phyloP scores from a whole-genome alignment of 495 filamentous ascomycete species.

The Aspergillus leporis region DNA sequence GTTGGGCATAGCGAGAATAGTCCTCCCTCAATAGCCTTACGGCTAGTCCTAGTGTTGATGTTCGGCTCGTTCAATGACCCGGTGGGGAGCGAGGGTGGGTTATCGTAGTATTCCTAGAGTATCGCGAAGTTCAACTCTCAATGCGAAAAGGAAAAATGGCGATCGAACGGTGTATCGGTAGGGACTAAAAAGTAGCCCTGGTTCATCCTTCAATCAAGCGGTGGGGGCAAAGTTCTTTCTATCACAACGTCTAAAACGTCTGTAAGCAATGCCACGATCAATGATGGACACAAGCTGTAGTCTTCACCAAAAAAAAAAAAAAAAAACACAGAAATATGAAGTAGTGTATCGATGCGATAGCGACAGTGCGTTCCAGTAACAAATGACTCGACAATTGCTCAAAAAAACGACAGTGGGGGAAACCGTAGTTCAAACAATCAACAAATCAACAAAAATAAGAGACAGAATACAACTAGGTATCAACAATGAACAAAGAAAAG shows the following conservation, averaged over 20 bases:
- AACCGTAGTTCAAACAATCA: not conserved
- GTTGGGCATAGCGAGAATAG: conserved; percentile 7
- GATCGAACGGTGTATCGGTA: conserved; percentile 2
- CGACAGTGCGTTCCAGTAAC: conserved; percentile 3
- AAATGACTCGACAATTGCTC: not conserved
- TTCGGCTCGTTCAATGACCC: not conserved
- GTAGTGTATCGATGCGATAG: conserved; percentile 1
- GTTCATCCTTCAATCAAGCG: not conserved
- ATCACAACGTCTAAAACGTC: conserved; percentile 2
- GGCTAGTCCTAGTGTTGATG: not conserved
- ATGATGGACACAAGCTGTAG: not conserved
- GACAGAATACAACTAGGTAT: not conserved
- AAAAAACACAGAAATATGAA: not conserved
- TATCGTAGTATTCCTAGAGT: not conserved
- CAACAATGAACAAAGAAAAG: not conserved
- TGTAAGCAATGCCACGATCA: not conserved
- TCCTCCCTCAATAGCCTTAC: not conserved
- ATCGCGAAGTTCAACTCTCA: not conserved
- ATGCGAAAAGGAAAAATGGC: not conserved
- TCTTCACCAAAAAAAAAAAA: not conserved
- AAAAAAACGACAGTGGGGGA: conserved; percentile 15
- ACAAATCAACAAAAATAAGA: not conserved
- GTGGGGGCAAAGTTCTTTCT: not conserved
- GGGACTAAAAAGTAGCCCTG: not conserved
- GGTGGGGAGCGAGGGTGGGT: too few species aligned